These are phyloP conservation scores for Casaregolazyma suthepensis DNA, from an alignment of 1,139 yeast species.

Conservation along the genomic window DNA sequence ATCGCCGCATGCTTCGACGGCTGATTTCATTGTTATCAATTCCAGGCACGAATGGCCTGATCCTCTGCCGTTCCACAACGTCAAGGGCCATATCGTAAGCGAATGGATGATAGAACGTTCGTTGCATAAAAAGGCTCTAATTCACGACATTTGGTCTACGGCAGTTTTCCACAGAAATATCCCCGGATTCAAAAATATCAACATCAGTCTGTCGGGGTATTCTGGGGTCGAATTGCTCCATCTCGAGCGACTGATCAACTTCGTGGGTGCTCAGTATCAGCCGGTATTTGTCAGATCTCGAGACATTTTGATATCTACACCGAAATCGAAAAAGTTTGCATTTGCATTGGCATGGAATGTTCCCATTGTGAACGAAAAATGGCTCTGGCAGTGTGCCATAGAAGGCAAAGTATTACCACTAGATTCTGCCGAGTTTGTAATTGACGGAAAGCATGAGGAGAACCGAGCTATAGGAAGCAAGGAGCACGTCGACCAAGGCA, in stretches of 20 bases:
- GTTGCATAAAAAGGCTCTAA: conserved; percentile 51
- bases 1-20: neutral
- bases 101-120: conserved; percentile 88
- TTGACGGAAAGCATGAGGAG: conserved; percentile 26
- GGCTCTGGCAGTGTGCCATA: conserved; percentile 43
- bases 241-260: conserved; percentile 52
- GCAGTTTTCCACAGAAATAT: conserved; percentile 45
- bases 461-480: conserved; percentile 5
- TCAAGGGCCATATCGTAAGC: conserved; percentile 32
- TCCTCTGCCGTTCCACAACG: conserved; percentile 10
- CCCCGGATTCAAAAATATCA: conserved; percentile 36
- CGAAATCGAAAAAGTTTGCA: conserved; percentile 39
- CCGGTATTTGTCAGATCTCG: conserved; percentile 48
- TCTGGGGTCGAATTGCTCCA: conserved; percentile 78
- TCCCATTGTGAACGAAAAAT: conserved; percentile 49
- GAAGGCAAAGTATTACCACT: conserved; percentile 24
- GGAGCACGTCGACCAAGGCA: neutral
- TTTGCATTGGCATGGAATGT: conserved; percentile 53
- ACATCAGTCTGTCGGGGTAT: conserved; percentile 71
- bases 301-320: conserved; percentile 59
- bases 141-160: conserved; percentile 65
- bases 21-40: conserved; percentile 24
- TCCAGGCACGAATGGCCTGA: conserved; percentile 18
- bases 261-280: conserved; percentile 43
- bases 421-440: conserved; percentile 41